Evolutionary conservation across 805 yeast genomes (phyloP).

Genomic region (Zygosaccharomyces siamensis): DNA sequence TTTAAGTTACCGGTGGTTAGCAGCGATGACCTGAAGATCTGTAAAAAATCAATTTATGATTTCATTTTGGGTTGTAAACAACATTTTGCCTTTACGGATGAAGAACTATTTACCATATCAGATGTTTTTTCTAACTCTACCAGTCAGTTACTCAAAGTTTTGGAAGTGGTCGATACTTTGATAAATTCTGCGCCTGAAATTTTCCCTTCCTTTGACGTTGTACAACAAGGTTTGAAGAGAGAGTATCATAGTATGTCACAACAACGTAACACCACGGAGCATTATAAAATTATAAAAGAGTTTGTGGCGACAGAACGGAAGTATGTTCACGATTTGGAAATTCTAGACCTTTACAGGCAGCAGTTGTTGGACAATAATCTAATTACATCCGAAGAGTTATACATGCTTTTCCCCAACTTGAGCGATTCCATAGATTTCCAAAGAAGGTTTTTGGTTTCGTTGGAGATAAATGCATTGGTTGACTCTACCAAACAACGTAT

Average conservation of each 20-base stretch:
- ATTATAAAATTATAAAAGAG: conserved; percentile 69
- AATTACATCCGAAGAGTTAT: conserved; percentile 73
- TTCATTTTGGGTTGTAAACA: conserved; percentile 82
- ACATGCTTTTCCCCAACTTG: conserved; percentile 78
- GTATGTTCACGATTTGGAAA: conserved; percentile 86
- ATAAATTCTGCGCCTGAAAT: conserved; percentile 48
- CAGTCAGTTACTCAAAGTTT: conserved; percentile 67
- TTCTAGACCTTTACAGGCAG: conserved; percentile 58
- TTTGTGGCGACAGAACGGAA: conserved; percentile 85
- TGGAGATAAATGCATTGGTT: conserved; percentile 79
- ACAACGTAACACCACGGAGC: conserved; percentile 29
- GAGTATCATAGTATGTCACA: conserved; percentile 12
- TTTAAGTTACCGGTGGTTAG: conserved; percentile 58
- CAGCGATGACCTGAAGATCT: conserved; percentile 75
- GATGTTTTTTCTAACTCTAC: conserved; percentile 83
- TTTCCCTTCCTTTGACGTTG: conserved; percentile 33
- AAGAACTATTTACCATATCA: conserved; percentile 81
- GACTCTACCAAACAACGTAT: conserved; percentile 75
- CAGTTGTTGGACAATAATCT: conserved; percentile 63
- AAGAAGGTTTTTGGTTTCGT: conserved; percentile 77
- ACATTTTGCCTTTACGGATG: conserved; percentile 69
- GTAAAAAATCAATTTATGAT: conserved; percentile 86
- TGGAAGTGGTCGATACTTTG: conserved; percentile 64
- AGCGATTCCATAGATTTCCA: conserved; percentile 85
- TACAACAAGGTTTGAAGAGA: conserved; percentile 26